Conservation (phyloP, 257 asterid species). For the Salvia miltiorrhiza region DNA sequence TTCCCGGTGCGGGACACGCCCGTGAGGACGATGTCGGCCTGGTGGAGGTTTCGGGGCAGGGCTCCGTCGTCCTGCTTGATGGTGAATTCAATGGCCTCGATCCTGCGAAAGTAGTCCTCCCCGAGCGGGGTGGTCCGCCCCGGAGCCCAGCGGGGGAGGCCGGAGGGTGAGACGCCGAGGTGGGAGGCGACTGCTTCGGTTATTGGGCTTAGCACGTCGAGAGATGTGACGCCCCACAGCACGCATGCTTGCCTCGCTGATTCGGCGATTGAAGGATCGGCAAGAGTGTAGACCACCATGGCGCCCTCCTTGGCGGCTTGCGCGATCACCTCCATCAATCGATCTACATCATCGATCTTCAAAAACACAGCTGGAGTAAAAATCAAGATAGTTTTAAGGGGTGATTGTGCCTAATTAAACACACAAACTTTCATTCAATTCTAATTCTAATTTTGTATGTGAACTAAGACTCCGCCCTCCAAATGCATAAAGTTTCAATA, state of each 20-base stretch:
- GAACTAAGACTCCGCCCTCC: too few relatives aligned
- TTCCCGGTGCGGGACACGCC: constrained; percentile 96
- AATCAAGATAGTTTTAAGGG: too few relatives aligned
- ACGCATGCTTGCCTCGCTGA: constrained; percentile 78
- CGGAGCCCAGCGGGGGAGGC: constrained; percentile 90
- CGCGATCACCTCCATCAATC: constrained; percentile 64
- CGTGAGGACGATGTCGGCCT: constrained; percentile 74
- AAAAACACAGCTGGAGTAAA: too few relatives aligned
- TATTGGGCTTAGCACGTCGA: constrained; percentile 76
- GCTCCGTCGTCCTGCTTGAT: constrained; percentile 98
- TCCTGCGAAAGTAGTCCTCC: constrained; percentile 75
- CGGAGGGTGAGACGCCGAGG: constrained; percentile 88
- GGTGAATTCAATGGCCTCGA: constrained; percentile 94
- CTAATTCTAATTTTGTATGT: too few relatives aligned
- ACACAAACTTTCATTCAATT: too few relatives aligned
- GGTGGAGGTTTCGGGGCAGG: constrained; percentile 63
- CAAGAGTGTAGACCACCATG: constrained; percentile 73
- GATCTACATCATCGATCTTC: constrained; percentile 52
- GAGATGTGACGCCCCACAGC: constrained; percentile 80
- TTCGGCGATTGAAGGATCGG: constrained; percentile 85
- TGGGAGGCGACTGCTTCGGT: constrained; percentile 81
- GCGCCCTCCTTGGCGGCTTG: constrained; percentile 96
- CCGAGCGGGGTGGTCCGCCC: constrained; percentile 56
- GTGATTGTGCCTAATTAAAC: too few relatives aligned
- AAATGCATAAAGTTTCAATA: too few relatives aligned